A percentile compares a stretch with the other conserved stretches of the same genome.
phyloP scores from a whole-genome alignment of 805 yeast species.

The Wickerhamomyces rabaulensis region DNA sequence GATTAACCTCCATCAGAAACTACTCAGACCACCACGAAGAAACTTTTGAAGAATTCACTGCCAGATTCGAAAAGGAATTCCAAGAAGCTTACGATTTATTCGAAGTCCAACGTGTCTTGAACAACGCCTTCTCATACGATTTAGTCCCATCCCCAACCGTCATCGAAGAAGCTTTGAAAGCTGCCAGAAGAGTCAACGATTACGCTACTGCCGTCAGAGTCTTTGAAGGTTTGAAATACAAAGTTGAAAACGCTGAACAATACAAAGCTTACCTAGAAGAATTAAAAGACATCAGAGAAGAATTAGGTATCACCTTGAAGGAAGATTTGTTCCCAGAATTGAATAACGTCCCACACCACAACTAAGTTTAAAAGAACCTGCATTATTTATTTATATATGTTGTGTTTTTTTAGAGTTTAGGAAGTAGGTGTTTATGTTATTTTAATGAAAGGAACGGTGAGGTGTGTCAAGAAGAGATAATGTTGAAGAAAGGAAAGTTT shows the following conservation, averaged over 20 bases:
- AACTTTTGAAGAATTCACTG: constrained; percentile 90
- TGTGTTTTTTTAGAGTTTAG: constrained; percentile 3
- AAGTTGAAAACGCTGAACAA: constrained; percentile 92
- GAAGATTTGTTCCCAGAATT: constrained; percentile 69
- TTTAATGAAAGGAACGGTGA: background rate
- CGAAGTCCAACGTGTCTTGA: constrained; percentile 89
- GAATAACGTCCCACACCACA: constrained; percentile 19
- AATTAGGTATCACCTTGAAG: constrained; percentile 88
- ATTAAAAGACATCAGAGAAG: constrained; percentile 84
- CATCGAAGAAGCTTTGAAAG: constrained; percentile 90
- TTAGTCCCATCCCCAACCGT: constrained; percentile 97
- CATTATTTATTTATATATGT: background rate
- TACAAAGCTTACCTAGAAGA: constrained; percentile 95
- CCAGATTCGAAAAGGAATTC: constrained; percentile 89
- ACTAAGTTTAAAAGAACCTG: constrained; percentile 7
- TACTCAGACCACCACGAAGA: constrained; percentile 85
- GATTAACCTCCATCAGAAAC: constrained; percentile 42
- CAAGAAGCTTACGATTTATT: constrained; percentile 87
- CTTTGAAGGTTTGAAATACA: constrained; percentile 93
- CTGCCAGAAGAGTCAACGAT: constrained; percentile 98
- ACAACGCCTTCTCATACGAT: constrained; percentile 97
- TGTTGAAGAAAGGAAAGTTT: background rate
- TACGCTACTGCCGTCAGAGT: constrained; percentile 98
- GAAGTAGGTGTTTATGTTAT: constrained; percentile 2
- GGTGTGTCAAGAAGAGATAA: background rate